A percentile compares a stretch with the other conserved stretches of the same genome.
Evolutionary conservation across 1,284 basidiomycete genomes (phyloP).

Genomic region (Apiotrichum siamense): DNA sequence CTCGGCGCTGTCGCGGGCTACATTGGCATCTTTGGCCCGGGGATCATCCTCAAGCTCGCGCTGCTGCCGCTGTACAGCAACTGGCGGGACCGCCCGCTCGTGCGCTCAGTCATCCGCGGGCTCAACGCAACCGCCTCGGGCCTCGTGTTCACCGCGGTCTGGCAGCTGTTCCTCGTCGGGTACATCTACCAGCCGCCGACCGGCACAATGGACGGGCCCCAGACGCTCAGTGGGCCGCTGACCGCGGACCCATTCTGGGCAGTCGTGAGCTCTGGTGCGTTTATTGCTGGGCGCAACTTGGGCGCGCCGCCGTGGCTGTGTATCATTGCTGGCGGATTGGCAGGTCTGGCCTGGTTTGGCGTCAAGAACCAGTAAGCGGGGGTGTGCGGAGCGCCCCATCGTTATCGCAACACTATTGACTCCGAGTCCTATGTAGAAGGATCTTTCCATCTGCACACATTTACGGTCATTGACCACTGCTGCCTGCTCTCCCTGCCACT

Average conservation of each 20-base stretch:
- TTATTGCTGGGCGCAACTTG: slow-evolving; percentile 42
- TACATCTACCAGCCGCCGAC: slow-evolving; percentile 41
- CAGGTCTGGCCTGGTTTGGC: slow-evolving; percentile 49
- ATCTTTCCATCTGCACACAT: too few species aligned
- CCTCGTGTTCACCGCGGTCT: slow-evolving; percentile 56
- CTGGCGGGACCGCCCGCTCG: slow-evolving; percentile 48
- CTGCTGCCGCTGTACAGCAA: slow-evolving; percentile 53
- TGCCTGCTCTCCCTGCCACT: too few species aligned
- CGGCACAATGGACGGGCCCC: slow-evolving; percentile 17
- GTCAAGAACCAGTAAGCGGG: slow-evolving; percentile 20
- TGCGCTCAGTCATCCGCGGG: slow-evolving; percentile 51
- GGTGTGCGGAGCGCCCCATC: too few species aligned
- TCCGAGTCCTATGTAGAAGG: too few species aligned
- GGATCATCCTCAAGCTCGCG: slow-evolving; percentile 53
- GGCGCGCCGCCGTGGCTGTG: slow-evolving; percentile 43
- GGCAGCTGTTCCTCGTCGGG: slow-evolving; percentile 50
- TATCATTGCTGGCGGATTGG: slow-evolving; percentile 44
- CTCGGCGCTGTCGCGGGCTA: slow-evolving; percentile 53
- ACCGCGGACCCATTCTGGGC: slow-evolving; percentile 51
- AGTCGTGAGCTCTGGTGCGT: slow-evolving; percentile 43
- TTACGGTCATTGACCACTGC: too few species aligned
- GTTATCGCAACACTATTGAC: too few species aligned
- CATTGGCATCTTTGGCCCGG: slow-evolving; percentile 53
- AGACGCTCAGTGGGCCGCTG: slow-evolving; percentile 36
- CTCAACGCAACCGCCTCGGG: slow-evolving; percentile 56